phyloP scores from a whole-genome alignment of 148 eudicot genomes.

The Chenopodium suecicum region DNA sequence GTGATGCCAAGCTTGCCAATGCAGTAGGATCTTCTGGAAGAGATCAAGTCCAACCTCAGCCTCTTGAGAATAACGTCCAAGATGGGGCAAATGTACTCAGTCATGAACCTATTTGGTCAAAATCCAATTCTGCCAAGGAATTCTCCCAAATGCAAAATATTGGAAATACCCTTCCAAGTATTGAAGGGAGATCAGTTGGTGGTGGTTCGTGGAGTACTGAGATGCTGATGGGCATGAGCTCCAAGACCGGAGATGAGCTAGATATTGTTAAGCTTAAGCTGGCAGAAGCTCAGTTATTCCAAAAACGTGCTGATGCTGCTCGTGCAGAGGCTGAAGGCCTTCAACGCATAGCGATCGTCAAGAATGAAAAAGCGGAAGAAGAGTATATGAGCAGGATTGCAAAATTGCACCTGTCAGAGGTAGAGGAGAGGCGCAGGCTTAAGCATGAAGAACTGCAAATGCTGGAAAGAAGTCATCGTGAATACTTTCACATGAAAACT shows the following conservation, averaged over 20 bases:
- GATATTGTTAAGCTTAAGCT: constrained; percentile 80
- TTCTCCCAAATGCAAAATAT: constrained; percentile 39
- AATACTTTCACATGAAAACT: constrained; percentile 76
- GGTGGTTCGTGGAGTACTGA: constrained; percentile 37
- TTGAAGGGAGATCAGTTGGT: constrained; percentile 35
- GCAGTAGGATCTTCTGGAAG: constrained; percentile 37
- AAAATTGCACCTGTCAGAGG: constrained; percentile 59
- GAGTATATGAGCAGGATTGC: constrained; percentile 55
- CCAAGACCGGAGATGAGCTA: constrained; percentile 59
- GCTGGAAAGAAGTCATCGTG: constrained; percentile 71
- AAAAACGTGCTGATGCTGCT: constrained; percentile 84
- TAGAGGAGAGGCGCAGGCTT: constrained; percentile 64
- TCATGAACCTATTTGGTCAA: constrained; percentile 53
- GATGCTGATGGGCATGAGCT: constrained; percentile 32
- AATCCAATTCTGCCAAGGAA: constrained; percentile 40
- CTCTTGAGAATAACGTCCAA: constrained; percentile 32
- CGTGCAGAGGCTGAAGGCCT: constrained; percentile 85
- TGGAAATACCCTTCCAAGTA: constrained; percentile 34
- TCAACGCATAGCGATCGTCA: constrained; percentile 57
- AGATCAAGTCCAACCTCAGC: constrained; percentile 34
- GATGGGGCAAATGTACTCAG: constrained; percentile 32
- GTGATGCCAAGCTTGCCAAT: constrained; percentile 44
- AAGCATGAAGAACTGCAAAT: constrained; percentile 70
- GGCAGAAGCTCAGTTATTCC: constrained; percentile 91
- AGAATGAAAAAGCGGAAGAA: constrained; percentile 73